Conservation (phyloP, 2,329 filamentous ascomycete genomes). For the Xylaria multiplex region DNA sequence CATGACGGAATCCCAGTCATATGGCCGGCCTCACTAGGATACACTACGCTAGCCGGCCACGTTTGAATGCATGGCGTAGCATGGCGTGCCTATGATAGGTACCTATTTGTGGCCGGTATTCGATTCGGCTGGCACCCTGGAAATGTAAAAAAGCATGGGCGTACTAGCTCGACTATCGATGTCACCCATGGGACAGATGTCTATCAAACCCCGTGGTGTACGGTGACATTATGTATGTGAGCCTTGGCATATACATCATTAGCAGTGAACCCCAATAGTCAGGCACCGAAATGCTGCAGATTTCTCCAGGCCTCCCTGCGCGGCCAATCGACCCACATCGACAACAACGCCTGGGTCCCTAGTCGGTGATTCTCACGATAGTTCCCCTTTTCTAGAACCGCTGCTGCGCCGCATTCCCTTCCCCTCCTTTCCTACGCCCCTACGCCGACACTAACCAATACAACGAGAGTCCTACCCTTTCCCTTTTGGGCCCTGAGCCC, state of each 20-base stretch:
- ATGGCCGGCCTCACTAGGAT: background rate
- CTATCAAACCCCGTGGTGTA: no score
- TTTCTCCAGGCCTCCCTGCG: no score
- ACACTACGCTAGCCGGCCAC: background rate
- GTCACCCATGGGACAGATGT: no score
- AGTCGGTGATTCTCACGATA: background rate
- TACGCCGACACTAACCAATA: no score
- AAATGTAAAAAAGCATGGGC: no score
- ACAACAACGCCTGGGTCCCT: slow-evolving; percentile 1
- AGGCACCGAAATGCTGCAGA: slow-evolving; percentile 10
- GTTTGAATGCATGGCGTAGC: background rate
- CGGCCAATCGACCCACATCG: background rate
- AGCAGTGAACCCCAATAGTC: slow-evolving; percentile 4
- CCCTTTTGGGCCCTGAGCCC: slow-evolving; percentile 5
- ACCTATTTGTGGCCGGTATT: no score
- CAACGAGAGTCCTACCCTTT: background rate
- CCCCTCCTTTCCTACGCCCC: background rate
- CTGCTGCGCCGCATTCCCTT: slow-evolving; percentile 12
- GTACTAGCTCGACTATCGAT: no score
- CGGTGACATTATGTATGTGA: background rate
- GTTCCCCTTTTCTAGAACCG: slow-evolving; percentile 17
- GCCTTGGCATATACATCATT: background rate
- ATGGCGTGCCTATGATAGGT: background rate
- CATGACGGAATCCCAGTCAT: background rate
- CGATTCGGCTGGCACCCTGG: no score